phyloP scores from a whole-genome alignment of 352 stramenopile species.

The Phytophthora foliorum region DNA sequence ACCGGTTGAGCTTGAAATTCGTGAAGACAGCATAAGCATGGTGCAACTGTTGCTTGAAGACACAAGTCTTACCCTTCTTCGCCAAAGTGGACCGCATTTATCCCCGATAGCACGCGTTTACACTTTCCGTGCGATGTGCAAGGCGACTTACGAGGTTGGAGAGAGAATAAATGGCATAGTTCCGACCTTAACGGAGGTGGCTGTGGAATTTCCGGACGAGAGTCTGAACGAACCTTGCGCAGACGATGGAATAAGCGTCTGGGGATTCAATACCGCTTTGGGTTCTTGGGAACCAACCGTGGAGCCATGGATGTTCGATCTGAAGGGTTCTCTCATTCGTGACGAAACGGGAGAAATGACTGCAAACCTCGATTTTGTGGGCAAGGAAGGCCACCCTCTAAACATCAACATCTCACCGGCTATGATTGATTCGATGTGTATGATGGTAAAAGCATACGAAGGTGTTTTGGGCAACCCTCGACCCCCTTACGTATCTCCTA shows the following conservation, averaged over 20 bases:
- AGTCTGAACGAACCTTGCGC: conserved; percentile 52
- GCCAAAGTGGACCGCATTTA: conserved; percentile 81
- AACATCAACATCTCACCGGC: conserved; percentile 79
- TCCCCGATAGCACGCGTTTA: conserved; percentile 72
- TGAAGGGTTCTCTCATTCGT: conserved; percentile 44
- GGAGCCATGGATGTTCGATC: conserved; percentile 80
- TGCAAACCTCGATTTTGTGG: conserved; percentile 59
- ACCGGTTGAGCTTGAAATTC: conserved; percentile 21
- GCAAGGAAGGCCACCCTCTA: conserved; percentile 65
- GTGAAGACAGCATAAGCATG: conserved; percentile 34
- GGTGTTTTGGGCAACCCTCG: conserved; percentile 31
- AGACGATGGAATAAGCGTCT: conserved; percentile 81
- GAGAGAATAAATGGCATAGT: conserved; percentile 29
- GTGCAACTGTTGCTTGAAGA: conserved; percentile 74
- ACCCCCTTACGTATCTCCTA: conserved; percentile 50
- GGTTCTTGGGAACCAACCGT: conserved; percentile 85
- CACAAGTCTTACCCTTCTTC: conserved; percentile 75
- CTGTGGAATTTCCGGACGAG: conserved; percentile 73
- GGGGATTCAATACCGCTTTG: conserved; percentile 80
- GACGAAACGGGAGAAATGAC: conserved; percentile 60
- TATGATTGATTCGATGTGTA: conserved; percentile 72
- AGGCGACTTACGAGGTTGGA: conserved; percentile 54
- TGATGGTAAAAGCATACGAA: conserved; percentile 70
- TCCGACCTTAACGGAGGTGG: conserved; percentile 38
- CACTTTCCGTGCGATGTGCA: conserved; percentile 74